Base-by-base conservation (phyloP, 2,329 filamentous ascomycete species). In the Arthrobotrys sinensis region DNA sequence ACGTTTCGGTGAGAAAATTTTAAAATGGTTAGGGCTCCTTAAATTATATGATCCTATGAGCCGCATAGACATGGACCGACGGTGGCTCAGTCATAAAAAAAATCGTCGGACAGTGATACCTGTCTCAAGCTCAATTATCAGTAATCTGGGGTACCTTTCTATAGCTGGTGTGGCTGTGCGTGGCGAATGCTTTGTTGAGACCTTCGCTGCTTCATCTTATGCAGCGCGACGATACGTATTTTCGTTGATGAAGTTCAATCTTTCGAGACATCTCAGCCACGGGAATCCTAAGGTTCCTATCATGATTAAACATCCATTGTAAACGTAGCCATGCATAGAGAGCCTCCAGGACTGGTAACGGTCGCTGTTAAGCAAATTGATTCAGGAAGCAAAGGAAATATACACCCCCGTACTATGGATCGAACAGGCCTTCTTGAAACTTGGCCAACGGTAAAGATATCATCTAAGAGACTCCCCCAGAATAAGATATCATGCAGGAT, bases 181-280 rank as follows among this genome's bases (percentile, higher is more conserved):
- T 64, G 60, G 60, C 60, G 60, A 40, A 48, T 48, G 21, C n/a
- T n/a, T 63, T 48, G 24, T 24, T 64, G 60, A 64, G 38, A 64
- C 60, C 11, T 36, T 36, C 24, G 40, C 12, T 64, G 60, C 60
- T 64, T 64, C 60, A 48, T 12, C 4, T 48, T 16, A 60, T 60
- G 55, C 55, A 60, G 24, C 40, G 36, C 24, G 55, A 60, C 36
- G 11, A 40, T 43, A 60, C 36, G 10, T n/a, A 38, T 12, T 0
- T n/a, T 19, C 19, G 19, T 43, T n/a, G 10, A 40, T 32, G 19
- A 43, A 40, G 36, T 43, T 60, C 55, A 28, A 43, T 10, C 21
- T 12, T 24, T 24, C 36, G n/a, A 60, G 53, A 60, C 53, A 60
- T 40, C 34, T 36, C 16, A 40, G 19, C 36, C 55, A 60, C 36